Evolutionary conservation across 2,329 filamentous ascomycete species (phyloP), one percentile per base, ranked within the genome.

Genomic region (Cladosporium velox): DNA sequence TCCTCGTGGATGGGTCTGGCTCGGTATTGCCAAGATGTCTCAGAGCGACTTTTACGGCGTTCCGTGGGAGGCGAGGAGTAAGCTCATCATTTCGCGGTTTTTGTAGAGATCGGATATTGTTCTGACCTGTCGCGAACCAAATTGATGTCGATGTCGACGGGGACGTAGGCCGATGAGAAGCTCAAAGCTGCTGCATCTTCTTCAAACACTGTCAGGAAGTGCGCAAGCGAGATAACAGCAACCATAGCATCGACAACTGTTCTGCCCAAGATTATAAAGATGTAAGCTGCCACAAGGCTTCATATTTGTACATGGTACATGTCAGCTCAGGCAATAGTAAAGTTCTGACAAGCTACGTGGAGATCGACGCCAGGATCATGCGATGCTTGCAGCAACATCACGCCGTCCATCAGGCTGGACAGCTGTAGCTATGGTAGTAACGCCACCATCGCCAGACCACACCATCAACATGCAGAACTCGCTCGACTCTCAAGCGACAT

Each of bases 361-460:
- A 41, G 55, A 58, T 58, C 34, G 34, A 34, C 55, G 24, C 55
- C n/a, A 10, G 55, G 55, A 58, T 58, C 55, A 24, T 15, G 55
- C 32, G 34, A 58, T 32, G 34, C 32, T n/a, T 58, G 55, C 55
- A 58, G 55, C 34, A 49, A 32, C 18, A 41, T 41, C 32, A 26
- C 32, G 30, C 21, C 55, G 26, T 57, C 18, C 26, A 30, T 4
- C 15, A n/a, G 30, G 26, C 52, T 28, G 10, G 55, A 14, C 7
- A 41, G 55, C 55, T 24, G 15, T 11, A 18, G 32, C 55, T 41
- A 58, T 26, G 21, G 18, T 21, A 44, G 18, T 47, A 24, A 47
- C n/a, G 41, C 41, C 41, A 47, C 41, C 2, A 47, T 47, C n/a
- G 6, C 34, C 34, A 58, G 32, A 41, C 32, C 32, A 21, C 34